Evolutionary conservation across 2,329 filamentous ascomycete genomes (phyloP).

Genomic region (Colletotrichum limetticola): DNA sequence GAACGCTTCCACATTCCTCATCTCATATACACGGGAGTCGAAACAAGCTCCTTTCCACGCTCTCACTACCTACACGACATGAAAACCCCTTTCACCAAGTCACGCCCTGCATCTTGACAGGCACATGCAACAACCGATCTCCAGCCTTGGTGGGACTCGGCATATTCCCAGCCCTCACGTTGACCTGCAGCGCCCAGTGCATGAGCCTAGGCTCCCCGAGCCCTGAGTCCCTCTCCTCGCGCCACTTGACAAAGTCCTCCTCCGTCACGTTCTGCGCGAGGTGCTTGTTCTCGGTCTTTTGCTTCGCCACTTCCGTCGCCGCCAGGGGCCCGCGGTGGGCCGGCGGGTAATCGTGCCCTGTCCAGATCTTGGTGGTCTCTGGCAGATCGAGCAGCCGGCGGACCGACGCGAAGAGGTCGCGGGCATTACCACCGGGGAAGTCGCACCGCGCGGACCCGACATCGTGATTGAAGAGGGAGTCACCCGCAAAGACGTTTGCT

Average conservation of each 20-base stretch:
- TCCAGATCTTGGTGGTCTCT: slow-evolving; percentile 59
- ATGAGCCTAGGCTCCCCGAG: slow-evolving; percentile 58
- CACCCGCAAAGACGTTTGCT: slow-evolving; percentile 53
- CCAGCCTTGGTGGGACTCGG: slow-evolving; percentile 46
- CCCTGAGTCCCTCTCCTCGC: slow-evolving; percentile 54
- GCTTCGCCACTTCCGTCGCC: slow-evolving; percentile 57
- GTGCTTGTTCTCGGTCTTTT: slow-evolving; percentile 59
- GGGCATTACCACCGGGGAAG: slow-evolving; percentile 60
- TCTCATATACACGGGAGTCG: not conserved
- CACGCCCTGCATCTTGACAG: slow-evolving; percentile 47
- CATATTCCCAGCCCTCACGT: slow-evolving; percentile 59
- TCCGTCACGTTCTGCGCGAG: slow-evolving; percentile 52
- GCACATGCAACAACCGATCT: slow-evolving; percentile 49
- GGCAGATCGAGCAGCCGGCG: slow-evolving; percentile 54
- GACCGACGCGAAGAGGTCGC: slow-evolving; percentile 55
- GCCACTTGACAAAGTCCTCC: slow-evolving; percentile 56
- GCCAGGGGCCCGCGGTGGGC: slow-evolving; percentile 45
- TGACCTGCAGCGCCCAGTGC: slow-evolving; percentile 63
- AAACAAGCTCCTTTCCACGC: not conserved
- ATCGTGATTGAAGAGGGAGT: slow-evolving; percentile 59
- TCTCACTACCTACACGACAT: not conserved
- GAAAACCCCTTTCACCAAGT: slow-evolving; percentile 59
- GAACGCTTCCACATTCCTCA: not conserved
- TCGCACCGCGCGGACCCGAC: slow-evolving; percentile 62
- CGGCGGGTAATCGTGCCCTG: slow-evolving; percentile 65